Conservation (phyloP, 106 monocot genomes). For the Dactylorhiza incarnata region DNA sequence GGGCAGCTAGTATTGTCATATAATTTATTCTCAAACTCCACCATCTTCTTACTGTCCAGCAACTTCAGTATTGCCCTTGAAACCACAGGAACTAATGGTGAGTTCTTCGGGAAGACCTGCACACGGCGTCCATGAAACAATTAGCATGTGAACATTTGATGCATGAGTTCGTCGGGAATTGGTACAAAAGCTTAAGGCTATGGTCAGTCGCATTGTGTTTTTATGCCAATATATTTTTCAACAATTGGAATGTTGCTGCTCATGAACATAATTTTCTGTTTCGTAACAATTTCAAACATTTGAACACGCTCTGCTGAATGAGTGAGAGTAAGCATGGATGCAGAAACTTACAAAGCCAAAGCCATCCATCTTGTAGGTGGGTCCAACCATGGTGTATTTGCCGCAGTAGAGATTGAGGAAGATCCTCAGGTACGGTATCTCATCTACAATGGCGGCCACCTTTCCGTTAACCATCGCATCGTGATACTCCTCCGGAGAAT, state of each 20-base stretch:
- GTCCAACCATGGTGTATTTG: constrained; percentile 62
- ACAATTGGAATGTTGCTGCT: no score
- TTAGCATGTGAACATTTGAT: no score
- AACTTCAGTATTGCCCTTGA: constrained; percentile 41
- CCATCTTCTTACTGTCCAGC: constrained; percentile 25
- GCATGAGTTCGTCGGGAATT: no score
- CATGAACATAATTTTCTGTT: no score
- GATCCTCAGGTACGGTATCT: constrained; percentile 71
- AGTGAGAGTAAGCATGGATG: no score
- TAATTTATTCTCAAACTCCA: constrained; percentile 29
- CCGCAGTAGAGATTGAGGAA: constrained; percentile 48
- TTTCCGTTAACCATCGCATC: constrained; percentile 48
- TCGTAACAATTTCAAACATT: no score
- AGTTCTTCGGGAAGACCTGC: constrained; percentile 54
- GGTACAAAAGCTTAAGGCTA: no score
- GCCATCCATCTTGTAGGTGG: constrained; percentile 53
- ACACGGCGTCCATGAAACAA: not conserved
- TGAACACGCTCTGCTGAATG: no score
- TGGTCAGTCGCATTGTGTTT: no score
- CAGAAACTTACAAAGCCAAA: constrained; percentile 72
- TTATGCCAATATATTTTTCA: no score
- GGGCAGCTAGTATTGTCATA: constrained; percentile 18
- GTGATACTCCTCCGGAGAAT: constrained; percentile 40
- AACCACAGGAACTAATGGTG: constrained; percentile 46
- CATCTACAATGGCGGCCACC: constrained; percentile 63